phyloP scores from a whole-genome alignment of 257 asterid species.

The Solanum tarapatanum region DNA sequence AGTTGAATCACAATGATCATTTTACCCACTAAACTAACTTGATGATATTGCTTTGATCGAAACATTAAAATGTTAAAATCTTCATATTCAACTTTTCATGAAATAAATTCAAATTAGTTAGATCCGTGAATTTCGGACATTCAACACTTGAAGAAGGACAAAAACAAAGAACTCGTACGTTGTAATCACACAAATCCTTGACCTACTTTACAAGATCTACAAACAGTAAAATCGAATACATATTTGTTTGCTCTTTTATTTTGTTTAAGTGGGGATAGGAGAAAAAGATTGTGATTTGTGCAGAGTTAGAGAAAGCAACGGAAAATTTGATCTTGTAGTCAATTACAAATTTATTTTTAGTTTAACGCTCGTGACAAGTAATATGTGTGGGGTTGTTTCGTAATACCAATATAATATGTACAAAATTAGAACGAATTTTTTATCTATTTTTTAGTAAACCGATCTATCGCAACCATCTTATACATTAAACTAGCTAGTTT shows the following conservation, averaged over 20 bases:
- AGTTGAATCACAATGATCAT: background rate
- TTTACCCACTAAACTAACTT: background rate
- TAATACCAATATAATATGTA: accelerated
- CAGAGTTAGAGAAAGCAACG: background rate
- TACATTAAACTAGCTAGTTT: too few relatives aligned
- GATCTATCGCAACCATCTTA: background rate
- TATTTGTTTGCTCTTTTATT: background rate
- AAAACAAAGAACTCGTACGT: background rate
- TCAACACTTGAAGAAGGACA: background rate
- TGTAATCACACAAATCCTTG: background rate
- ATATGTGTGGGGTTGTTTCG: background rate
- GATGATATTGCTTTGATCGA: background rate
- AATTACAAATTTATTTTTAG: background rate
- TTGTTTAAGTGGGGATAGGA: background rate
- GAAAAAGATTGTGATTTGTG: background rate
- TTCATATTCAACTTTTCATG: background rate
- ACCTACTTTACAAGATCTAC: background rate
- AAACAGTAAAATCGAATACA: background rate
- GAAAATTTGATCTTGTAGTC: background rate
- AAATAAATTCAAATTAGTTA: background rate
- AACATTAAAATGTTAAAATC: background rate
- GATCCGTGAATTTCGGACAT: background rate
- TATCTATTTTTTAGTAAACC: accelerated
- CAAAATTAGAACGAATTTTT: background rate
- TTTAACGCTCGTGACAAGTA: background rate